A percentile compares a stretch with the other conserved stretches of the same genome.
phyloP scores from a whole-genome alignment of 148 eudicot genomes.

The Arbutus unedo region DNA sequence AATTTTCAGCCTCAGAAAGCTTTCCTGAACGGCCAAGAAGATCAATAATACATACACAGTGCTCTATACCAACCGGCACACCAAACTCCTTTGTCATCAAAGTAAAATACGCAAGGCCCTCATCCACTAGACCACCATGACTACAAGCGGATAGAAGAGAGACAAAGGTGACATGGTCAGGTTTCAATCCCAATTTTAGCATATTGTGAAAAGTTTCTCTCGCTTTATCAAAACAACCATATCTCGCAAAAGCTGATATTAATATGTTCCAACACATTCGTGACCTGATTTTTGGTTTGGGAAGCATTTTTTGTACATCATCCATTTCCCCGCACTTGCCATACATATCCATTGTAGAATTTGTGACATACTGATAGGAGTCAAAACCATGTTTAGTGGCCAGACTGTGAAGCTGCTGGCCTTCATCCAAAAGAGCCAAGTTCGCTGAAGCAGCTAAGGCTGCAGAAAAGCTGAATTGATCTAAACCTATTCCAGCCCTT shows the following conservation, averaged over 20 bases:
- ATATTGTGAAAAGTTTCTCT: slow-evolving; percentile 58
- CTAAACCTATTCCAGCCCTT: slow-evolving; percentile 39
- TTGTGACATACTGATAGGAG: slow-evolving; percentile 41
- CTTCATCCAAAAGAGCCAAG: slow-evolving; percentile 67
- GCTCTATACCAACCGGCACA: slow-evolving; percentile 65
- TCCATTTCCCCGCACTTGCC: slow-evolving; percentile 77
- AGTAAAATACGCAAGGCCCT: slow-evolving; percentile 58
- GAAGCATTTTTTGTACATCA: slow-evolving; percentile 59
- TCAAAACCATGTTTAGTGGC: slow-evolving; percentile 57
- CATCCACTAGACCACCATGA: slow-evolving; percentile 74
- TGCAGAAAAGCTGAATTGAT: slow-evolving; percentile 70
- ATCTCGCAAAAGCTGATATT: slow-evolving; percentile 66
- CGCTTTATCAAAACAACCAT: slow-evolving; percentile 57
- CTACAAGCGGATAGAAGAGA: slow-evolving; percentile 79
- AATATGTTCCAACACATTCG: slow-evolving; percentile 68
- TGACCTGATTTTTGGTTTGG: slow-evolving; percentile 44
- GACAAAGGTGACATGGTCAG: slow-evolving; percentile 78
- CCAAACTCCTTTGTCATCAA: slow-evolving; percentile 57
- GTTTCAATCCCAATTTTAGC: slow-evolving; percentile 42
- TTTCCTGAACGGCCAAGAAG: slow-evolving; percentile 75
- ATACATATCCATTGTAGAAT: slow-evolving; percentile 74
- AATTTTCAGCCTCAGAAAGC: slow-evolving; percentile 59
- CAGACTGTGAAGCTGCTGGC: slow-evolving; percentile 60
- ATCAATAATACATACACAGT: slow-evolving; percentile 75
- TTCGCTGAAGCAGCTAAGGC: slow-evolving; percentile 70